Evolutionary conservation across 73 alveolate species (phyloP).

Genomic region (Paraurostyla sp.): DNA sequence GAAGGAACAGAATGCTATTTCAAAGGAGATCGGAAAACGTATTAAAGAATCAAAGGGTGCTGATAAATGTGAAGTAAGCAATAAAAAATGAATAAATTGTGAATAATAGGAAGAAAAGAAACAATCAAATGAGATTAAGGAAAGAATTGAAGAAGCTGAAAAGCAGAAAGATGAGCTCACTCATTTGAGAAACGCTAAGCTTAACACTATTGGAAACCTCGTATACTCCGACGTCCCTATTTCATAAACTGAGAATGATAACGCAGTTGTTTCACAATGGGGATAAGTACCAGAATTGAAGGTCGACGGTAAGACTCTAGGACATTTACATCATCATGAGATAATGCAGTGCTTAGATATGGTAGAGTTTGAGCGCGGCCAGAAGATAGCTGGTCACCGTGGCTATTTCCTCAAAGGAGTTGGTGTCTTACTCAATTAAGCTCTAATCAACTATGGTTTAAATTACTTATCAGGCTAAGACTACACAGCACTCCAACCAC

Average conservation of each 20-base stretch:
- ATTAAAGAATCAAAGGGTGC: slow-evolving; percentile 77
- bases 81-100: too few relatives aligned
- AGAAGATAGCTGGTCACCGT: slow-evolving; percentile 98
- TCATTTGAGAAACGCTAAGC: slow-evolving; percentile 59
- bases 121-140: slow-evolving; percentile 53
- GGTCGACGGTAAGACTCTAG: slow-evolving; percentile 92
- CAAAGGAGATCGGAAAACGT: slow-evolving; percentile 84
- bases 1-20: slow-evolving; percentile 74
- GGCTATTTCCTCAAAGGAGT: slow-evolving; percentile 98
- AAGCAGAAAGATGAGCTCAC: slow-evolving; percentile 74
- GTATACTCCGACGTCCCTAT: slow-evolving; percentile 95
- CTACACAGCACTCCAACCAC: slow-evolving; percentile 97
- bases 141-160: slow-evolving; percentile 54
- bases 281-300: slow-evolving; percentile 83
- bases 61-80: slow-evolving; percentile 73
- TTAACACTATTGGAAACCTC: slow-evolving; percentile 87
- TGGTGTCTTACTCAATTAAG: slow-evolving; percentile 98
- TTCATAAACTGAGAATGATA: slow-evolving; percentile 95
- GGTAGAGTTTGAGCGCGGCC: slow-evolving; percentile 93
- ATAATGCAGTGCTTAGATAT: slow-evolving; percentile 93
- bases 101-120: slow-evolving; percentile 64
- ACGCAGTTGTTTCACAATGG: slow-evolving; percentile 91
- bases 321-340: slow-evolving; percentile 96
- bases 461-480: slow-evolving; percentile 91
- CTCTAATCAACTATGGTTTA: slow-evolving; percentile 97